These are phyloP conservation scores for Hypericum perforatum DNA, from an alignment of 345 rosid genomes.

Conservation along the genomic window DNA sequence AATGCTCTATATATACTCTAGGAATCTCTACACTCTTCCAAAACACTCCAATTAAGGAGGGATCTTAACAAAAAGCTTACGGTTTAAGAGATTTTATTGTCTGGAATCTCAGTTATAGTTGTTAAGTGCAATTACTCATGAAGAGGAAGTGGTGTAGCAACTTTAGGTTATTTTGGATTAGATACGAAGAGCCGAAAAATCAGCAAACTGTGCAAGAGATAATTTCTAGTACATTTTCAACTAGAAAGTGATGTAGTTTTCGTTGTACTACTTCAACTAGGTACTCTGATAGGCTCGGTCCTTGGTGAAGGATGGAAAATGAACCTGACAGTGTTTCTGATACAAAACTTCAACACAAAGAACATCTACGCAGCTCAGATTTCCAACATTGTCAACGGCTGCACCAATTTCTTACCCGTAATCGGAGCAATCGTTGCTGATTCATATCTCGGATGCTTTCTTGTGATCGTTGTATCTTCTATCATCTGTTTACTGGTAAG, in stretches of 20 bases:
- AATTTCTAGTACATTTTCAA: background rate
- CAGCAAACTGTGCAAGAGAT: no score
- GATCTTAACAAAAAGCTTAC: no score
- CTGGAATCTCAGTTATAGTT: no score
- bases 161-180: no score
- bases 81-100: no score
- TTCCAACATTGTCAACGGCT: constrained; percentile 25
- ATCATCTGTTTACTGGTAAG: constrained; percentile 28
- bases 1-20: no score
- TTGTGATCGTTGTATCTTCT: constrained; percentile 22
- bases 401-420: constrained; percentile 24
- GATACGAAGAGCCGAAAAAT: background rate
- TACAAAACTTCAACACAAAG: constrained; percentile 29
- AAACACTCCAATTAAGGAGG: no score
- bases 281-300: constrained; percentile 21
- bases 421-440: constrained; percentile 39
- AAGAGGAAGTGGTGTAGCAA: no score
- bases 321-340: constrained; percentile 29
- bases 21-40: no score
- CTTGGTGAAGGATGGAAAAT: constrained; percentile 34
- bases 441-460: constrained; percentile 29
- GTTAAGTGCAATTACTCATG: no score
- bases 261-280: constrained; percentile 17
- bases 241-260: no score
- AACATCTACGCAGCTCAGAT: constrained; percentile 37